Percentiles rank a stretch among this genome's conserved stretches.
Evolutionary conservation across 176 grass and related monocot genomes (phyloP).

Genomic region (Carex parvula): DNA sequence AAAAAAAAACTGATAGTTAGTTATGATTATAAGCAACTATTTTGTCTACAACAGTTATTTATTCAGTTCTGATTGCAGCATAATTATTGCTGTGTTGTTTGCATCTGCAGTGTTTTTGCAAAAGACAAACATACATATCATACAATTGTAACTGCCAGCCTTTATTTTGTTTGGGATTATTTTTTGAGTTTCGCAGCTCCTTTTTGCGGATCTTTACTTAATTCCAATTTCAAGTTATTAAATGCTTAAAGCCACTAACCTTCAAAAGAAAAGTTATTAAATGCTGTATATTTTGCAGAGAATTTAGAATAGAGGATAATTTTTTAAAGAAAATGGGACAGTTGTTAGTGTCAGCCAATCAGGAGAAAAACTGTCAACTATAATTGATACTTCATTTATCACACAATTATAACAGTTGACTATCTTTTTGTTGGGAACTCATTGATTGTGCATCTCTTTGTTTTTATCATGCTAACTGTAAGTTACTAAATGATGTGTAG

Average conservation of each 20-base stretch:
- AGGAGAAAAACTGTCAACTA: neutral
- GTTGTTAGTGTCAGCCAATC: neutral
- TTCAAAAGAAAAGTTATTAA: too few species aligned
- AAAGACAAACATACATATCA: too few species aligned
- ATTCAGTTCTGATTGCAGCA: neutral
- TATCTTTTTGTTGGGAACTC: neutral
- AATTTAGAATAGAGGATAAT: neutral
- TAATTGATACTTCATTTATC: constrained; percentile 1
- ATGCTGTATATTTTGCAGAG: neutral
- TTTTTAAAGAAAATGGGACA: neutral
- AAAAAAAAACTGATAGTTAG: neutral
- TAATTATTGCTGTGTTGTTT: too few species aligned
- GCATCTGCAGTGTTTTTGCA: too few species aligned
- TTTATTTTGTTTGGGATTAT: neutral
- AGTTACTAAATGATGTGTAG: neutral
- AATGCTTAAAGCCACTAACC: too few species aligned
- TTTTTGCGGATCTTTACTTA: neutral
- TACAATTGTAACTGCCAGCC: neutral
- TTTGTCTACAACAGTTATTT: neutral
- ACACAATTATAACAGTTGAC: neutral
- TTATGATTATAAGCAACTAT: neutral
- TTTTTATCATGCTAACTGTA: neutral
- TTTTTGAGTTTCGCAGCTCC: neutral
- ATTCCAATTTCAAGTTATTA: too few species aligned
- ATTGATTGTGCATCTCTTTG: neutral